phyloP scores from a whole-genome alignment of 2,329 filamentous ascomycete genomes.

The Davidsoniella virescens region DNA sequence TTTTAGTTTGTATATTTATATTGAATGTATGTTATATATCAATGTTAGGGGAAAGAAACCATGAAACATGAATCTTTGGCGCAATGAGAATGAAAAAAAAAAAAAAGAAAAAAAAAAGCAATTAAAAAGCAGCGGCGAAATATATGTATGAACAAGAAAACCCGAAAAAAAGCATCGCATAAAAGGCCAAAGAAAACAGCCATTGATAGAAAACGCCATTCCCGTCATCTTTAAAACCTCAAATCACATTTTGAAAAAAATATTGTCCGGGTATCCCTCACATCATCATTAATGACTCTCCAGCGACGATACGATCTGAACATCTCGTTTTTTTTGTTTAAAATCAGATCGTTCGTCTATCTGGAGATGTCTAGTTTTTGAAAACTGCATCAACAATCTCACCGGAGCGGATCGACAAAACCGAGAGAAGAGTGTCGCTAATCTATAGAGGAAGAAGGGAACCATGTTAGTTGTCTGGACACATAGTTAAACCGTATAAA shows the following conservation, averaged over 20 bases:
- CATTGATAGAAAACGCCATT: slow-evolving; percentile 1
- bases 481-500: neutral
- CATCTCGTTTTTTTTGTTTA: too few species aligned
- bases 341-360: too few species aligned
- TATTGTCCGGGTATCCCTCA: neutral
- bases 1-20: too few species aligned
- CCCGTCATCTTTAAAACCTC: neutral
- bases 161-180: neutral
- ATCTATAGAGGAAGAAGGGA: slow-evolving; percentile 29
- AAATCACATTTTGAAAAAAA: neutral
- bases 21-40: too few species aligned
- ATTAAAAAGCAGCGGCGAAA: neutral
- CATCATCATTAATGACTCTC: neutral
- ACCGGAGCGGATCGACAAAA: slow-evolving; percentile 57
- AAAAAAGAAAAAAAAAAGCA: neutral
- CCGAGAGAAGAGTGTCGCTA: slow-evolving; percentile 67
- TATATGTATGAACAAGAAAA: neutral
- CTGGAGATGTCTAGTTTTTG: slow-evolving; percentile 11
- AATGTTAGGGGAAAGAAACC: neutral
- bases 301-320: too few species aligned
- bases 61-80: neutral
- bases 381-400: slow-evolving; percentile 69
- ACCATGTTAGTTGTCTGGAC: slow-evolving; percentile 15
- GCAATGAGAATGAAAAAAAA: neutral
- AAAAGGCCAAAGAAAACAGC: neutral